These are phyloP conservation scores for Tilletia walkeri DNA, from an alignment of 1,284 basidiomycete genomes.

Conservation along the genomic window DNA sequence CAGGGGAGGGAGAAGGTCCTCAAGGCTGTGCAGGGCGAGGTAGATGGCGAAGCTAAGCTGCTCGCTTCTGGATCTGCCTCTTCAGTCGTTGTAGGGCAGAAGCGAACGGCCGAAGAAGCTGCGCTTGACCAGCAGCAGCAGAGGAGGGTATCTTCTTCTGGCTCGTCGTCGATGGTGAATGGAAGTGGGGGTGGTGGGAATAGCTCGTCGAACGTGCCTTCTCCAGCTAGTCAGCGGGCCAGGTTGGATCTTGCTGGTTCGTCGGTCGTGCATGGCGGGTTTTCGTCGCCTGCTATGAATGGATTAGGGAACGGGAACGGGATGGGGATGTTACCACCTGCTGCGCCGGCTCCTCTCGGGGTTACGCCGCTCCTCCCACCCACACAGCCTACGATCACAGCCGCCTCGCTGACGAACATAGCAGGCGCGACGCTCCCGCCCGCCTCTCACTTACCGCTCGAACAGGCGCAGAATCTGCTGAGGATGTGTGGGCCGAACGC, in stretches of 20 bases:
- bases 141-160: too few relatives aligned
- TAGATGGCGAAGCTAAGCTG: not conserved
- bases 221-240: not conserved
- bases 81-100: not conserved
- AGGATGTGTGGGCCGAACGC: slow-evolving; percentile 4
- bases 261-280: too few relatives aligned
- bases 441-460: not conserved
- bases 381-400: not conserved
- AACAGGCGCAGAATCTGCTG: slow-evolving; percentile 4
- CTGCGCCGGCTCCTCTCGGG: not conserved
- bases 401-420: not conserved
- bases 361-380: too few relatives aligned
- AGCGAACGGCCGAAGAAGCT: slow-evolving; percentile 9
- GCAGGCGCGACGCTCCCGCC: slow-evolving; percentile 1
- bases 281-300: too few relatives aligned
- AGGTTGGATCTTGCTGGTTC: not conserved
- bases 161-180: not conserved
- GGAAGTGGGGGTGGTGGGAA: not conserved
- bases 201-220: not conserved
- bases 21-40: not conserved
- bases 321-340: slow-evolving; percentile 10
- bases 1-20: not conserved
- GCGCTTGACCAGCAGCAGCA: not conserved
- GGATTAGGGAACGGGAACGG: not conserved
- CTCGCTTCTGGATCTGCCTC: not conserved